Evolutionary conservation across 2,329 filamentous ascomycete species (phyloP).

Genomic region (Fonsecaea multimorphosa): DNA sequence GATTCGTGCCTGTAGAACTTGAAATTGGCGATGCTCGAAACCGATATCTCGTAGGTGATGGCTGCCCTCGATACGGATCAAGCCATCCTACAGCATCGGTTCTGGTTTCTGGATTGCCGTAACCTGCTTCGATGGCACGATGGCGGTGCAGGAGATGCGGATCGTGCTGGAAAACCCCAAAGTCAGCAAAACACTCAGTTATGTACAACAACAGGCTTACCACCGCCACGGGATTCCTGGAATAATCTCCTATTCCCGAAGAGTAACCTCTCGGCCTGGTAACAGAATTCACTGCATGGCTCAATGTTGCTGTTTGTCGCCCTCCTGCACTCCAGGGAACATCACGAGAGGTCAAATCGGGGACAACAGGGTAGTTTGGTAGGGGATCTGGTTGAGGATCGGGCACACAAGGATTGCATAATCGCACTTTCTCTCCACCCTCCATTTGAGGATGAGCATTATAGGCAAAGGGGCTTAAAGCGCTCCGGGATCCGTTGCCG

Average conservation of each 20-base stretch:
- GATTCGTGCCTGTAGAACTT: slow-evolving; percentile 1
- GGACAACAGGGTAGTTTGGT: slow-evolving; percentile 17
- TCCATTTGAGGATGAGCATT: slow-evolving; percentile 49
- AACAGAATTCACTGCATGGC: slow-evolving; percentile 1
- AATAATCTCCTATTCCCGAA: background rate
- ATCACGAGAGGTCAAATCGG: slow-evolving; percentile 10
- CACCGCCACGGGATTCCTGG: background rate
- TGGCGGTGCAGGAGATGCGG: slow-evolving; percentile 9
- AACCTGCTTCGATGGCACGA: slow-evolving; percentile 12
- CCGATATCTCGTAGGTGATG: slow-evolving; percentile 20
- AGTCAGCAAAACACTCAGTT: background rate
- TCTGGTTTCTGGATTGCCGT: slow-evolving; percentile 14
- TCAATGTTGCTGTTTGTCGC: background rate
- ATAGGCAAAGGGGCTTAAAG: slow-evolving; percentile 10
- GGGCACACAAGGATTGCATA: slow-evolving; percentile 76
- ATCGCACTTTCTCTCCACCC: slow-evolving; percentile 70
- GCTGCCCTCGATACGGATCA: slow-evolving; percentile 16
- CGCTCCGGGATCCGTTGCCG: slow-evolving; percentile 30
- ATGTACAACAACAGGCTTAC: background rate
- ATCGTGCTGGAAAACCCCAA: slow-evolving; percentile 12
- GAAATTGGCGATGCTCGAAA: slow-evolving; percentile 18
- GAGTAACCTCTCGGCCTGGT: slow-evolving; percentile 7
- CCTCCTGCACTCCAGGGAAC: slow-evolving; percentile 7
- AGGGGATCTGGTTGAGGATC: slow-evolving; percentile 67
- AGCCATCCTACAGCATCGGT: slow-evolving; percentile 16